These are phyloP conservation scores for Hymenochaete sp. DNA, from an alignment of 1,284 basidiomycete species.

Conservation along the genomic window DNA sequence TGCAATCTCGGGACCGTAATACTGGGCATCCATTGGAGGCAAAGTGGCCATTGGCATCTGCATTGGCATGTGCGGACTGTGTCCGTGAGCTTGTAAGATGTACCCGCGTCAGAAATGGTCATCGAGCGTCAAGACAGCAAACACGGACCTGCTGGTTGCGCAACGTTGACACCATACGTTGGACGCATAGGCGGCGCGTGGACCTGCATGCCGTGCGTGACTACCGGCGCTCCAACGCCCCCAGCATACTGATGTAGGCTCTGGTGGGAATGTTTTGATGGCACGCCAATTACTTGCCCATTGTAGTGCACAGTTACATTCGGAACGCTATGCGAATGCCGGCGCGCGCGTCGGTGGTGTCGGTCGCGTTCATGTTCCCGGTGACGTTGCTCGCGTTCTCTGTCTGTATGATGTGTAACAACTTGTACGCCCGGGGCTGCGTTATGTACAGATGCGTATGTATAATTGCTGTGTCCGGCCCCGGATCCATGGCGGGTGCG, in stretches of 20 bases:
- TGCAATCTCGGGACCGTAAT: constrained; percentile 10
- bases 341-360: no score
- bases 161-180: background rate
- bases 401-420: no score
- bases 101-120: background rate
- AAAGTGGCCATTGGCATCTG: constrained; percentile 12
- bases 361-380: no score
- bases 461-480: no score
- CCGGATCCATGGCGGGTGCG: no score
- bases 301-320: constrained; percentile 6
- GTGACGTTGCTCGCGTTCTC: no score
- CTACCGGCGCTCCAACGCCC: no score
- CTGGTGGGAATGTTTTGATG: no score
- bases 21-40: constrained; percentile 8
- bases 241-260: no score
- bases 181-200: background rate
- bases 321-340: background rate
- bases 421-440: no score
- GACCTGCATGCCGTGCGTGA: background rate
- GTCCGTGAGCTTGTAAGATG: background rate
- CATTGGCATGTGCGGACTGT: background rate
- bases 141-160: background rate
- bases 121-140: background rate
- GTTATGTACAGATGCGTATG: no score
- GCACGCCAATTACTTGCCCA: constrained; percentile 5